Evolutionary conservation across 2,329 filamentous ascomycete species (phyloP), one percentile per base, ranked within the genome.

Genomic region (Plenodomus lindquistii): DNA sequence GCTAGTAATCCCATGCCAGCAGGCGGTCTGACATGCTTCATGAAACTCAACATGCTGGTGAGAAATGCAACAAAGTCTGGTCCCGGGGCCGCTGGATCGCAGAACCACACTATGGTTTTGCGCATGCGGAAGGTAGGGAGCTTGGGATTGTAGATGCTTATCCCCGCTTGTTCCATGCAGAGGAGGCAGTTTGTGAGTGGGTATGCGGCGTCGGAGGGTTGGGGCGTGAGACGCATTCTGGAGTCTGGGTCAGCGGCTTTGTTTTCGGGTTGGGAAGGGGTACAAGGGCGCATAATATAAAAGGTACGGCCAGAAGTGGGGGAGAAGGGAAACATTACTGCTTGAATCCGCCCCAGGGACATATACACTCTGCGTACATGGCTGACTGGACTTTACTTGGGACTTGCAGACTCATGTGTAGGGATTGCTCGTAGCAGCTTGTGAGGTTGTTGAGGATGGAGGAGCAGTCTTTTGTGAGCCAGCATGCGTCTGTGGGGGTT

Each of bases 31-130:
- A 37, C 16, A 16, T 17, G 18, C 10, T 8, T 31, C 24, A 34
- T 34, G 43, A 44, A 52, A 31, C 18, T 13, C 7, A 47, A n/a
- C 16, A 47, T 22, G 4, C 40, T 37, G 11, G n/a, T 4, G 11
- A 46, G 31, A 2, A 52, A 3, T 9, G 49, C 49, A 34, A 42
- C 44, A 0, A 44, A 3, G 3, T 40, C 45, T 9, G 43, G 46
- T 0, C 18, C n/a, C 6, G 11, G 36, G 0, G 18, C 15, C 6
- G 17, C 37, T 1, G 46, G 34, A 22, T 51, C 40, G 40, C 52
- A 55, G 35, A 55, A 52, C 13, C 19, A 38, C 16, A 45, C 17
- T 16, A 45, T 49, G 21, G 44, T 55, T n/a, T 21, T 29, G 9
- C 15, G 9, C 37, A 37, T 24, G 11, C 42, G 16, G 3, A 13